phyloP scores from a whole-genome alignment of 768 basidiomycete species.

The Amanita muscaria region DNA sequence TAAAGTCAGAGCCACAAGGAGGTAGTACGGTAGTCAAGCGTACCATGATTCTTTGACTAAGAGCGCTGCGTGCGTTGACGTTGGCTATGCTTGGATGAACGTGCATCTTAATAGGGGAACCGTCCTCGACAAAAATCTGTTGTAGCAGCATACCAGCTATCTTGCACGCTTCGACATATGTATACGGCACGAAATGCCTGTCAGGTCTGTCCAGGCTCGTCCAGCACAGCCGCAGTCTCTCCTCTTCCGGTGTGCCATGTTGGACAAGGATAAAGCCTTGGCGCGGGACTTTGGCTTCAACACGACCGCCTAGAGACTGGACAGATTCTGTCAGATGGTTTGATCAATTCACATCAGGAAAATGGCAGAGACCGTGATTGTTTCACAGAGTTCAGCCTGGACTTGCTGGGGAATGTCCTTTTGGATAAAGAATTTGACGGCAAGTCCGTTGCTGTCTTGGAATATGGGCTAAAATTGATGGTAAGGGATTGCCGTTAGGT shows the following conservation, averaged over 20 bases:
- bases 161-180: constrained; percentile 80
- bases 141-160: constrained; percentile 63
- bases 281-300: constrained; percentile 71
- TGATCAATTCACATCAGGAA: not conserved
- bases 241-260: constrained; percentile 58
- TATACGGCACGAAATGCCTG: constrained; percentile 71
- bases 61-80: constrained; percentile 56
- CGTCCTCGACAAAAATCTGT: constrained; percentile 68
- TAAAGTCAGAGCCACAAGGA: not conserved
- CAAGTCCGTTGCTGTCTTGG: constrained; percentile 55
- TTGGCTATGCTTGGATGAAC: constrained; percentile 79
- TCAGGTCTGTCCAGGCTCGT: constrained; percentile 59
- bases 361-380: constrained; percentile 47
- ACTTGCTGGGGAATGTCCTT: constrained; percentile 63
- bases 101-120: constrained; percentile 61
- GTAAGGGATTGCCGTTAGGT: not conserved
- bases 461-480: constrained; percentile 49
- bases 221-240: constrained; percentile 73
- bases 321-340: constrained; percentile 4
- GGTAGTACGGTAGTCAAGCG: constrained; percentile 7
- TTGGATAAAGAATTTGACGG: constrained; percentile 80
- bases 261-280: constrained; percentile 69
- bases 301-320: constrained; percentile 66
- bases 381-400: constrained; percentile 66
- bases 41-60: constrained; percentile 67